phyloP scores from a whole-genome alignment of 2,329 filamentous ascomycete genomes.

The Sphaceloma murrayae region DNA sequence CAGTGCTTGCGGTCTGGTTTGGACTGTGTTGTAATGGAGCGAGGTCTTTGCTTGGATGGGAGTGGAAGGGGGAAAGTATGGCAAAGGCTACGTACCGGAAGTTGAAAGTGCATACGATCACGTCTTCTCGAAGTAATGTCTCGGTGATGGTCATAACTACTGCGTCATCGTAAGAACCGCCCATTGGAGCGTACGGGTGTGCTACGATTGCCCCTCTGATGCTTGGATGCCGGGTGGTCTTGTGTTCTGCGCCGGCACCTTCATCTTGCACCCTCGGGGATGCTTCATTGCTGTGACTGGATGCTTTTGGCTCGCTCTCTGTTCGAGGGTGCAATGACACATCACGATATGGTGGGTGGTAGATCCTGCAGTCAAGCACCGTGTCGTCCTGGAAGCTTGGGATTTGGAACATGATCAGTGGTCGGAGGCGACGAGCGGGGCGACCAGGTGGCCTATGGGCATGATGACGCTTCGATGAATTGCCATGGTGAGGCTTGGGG shows the following conservation, averaged over 20 bases:
- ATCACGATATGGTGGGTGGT: constrained; percentile 42
- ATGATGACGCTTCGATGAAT: background rate
- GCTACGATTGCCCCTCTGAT: constrained; percentile 56
- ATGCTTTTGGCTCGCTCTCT: constrained; percentile 27
- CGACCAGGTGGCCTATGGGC: background rate
- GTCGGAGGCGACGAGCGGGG: background rate
- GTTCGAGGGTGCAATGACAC: constrained; percentile 23
- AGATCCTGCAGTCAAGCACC: constrained; percentile 70
- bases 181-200: constrained; percentile 83
- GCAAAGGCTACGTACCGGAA: constrained; percentile 55
- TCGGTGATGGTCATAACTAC: constrained; percentile 59
- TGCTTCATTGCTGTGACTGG: too few species aligned
- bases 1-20: too few species aligned
- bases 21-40: background rate
- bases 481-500: background rate
- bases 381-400: constrained; percentile 75
- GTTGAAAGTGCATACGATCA: constrained; percentile 79
- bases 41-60: background rate
- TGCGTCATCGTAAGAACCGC: constrained; percentile 74
- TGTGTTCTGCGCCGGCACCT: background rate
- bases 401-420: constrained; percentile 51
- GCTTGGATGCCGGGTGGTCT: background rate
- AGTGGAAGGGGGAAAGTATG: background rate
- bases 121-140: constrained; percentile 59
- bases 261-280: background rate